Evolutionary conservation across 2,329 filamentous ascomycete genomes (phyloP), one percentile per base, ranked within the genome.

Genomic region (Sarocladiaceae sp.): DNA sequence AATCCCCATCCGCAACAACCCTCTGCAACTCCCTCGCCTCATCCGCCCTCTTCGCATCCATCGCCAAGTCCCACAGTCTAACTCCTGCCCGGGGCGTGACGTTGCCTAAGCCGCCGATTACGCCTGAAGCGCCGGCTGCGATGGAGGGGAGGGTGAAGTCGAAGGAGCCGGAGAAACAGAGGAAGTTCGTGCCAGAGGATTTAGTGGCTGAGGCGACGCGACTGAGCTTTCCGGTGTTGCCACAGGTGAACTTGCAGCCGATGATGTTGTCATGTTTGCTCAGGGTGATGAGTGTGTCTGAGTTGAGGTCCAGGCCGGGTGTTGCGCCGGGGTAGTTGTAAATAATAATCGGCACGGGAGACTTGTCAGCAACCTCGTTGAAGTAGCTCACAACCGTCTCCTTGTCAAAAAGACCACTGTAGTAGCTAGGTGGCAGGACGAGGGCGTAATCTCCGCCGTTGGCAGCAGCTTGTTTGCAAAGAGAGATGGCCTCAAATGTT

Each of bases 351-450:
- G 84, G 84, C 29, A 87, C 77, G 2, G 82, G 82, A 1, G 82
- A 86, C 8, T 73, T 75, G 55, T 80, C 75, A 18, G 84, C 84
- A 17, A 87, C 84, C 31, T 79, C 74, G 31, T 70, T 73, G 44
- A 48, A 48, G 74, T 90, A 92, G 68, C 83, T 90, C 23, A 80
- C 75, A 46, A 82, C 65, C 51, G 90, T 73, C 15, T 84, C 82
- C 53, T 58, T 55, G 23, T 76, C 80, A 63, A 90, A 85, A 20
- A 89, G 73, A 3, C 79, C 64, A 52, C 84, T 80, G 71, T 91
- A 92, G 72, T 92, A 93, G 49, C 82, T 83, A 3, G 88, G 88
- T 11, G 88, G 87, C 25, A 93, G 77, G 3, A 92, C 80, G 52
- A 94, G 76, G 6, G 86, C 87, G 60, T 87, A 89, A 68, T 91